Evolutionary conservation across 192 early-diverging fungal species (phyloP), one percentile per base, ranked within the genome.

Genomic region (Coemansia furcata): DNA sequence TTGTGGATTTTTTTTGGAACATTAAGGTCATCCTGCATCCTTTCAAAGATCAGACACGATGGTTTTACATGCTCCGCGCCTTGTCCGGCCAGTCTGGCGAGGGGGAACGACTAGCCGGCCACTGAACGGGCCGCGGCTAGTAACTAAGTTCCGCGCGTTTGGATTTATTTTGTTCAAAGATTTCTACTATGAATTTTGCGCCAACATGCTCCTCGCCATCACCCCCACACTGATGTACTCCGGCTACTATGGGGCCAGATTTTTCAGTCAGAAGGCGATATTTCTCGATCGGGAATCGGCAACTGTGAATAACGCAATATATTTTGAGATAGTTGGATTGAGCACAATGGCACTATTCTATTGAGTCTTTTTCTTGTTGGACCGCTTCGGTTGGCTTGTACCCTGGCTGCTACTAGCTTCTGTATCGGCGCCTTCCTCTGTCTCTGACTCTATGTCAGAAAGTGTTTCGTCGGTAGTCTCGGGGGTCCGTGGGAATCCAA

Each of bases 21-120:
- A 44, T 64, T 69, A 59, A 39, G 79, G 79, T 82, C 79, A 82
- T 82, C 74, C 65, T 66, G 62, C 62, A 66, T 82, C 79, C 64
- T 71, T 19, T 74, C 74, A 71, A 50, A 30, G 74, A 74, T 82
- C 79, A 73, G 68, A 61, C 74, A 68, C 71, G 68, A 82, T 74
- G 79, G 79, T 82, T 82, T 82, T 82, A 82, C 70, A 50, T 64
- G 59, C 47, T 60, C 79, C 79, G 60, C 65, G 79, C 79, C 79
- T 7, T 23, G 44, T 17, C 71, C 67, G 79, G 79, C 79, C 69
- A 69, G 71, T 82, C 79, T 82, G 32, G 79, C 79, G 68, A 52
- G 74, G 73, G 73, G 78, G 78, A 81, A 81, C 78, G 78, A 69
- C 65, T 50, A 60, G 57, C 47, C 49, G 15, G 40, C 76, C 70